phyloP scores from a whole-genome alignment of 495 filamentous ascomycete species.

The Bacidia rubella region DNA sequence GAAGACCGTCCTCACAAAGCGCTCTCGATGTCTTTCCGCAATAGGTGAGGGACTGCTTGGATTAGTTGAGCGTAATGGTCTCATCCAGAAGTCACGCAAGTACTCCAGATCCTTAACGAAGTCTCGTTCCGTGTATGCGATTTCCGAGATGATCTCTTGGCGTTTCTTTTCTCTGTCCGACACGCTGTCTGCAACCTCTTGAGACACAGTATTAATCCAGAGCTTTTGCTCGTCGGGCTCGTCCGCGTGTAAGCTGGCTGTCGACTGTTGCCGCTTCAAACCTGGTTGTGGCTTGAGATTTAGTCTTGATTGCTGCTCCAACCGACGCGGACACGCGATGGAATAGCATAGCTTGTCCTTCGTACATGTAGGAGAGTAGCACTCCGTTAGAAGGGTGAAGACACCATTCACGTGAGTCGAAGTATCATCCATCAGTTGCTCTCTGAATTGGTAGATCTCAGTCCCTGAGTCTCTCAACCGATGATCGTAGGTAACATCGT shows the following conservation, averaged over 20 bases:
- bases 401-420: conserved; percentile 86
- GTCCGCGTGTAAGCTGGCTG: conserved; percentile 67
- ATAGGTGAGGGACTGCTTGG: conserved; percentile 65
- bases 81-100: conserved; percentile 96
- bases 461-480: conserved; percentile 75
- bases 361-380: conserved; percentile 96
- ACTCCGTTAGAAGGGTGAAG: conserved; percentile 90
- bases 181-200: conserved; percentile 82
- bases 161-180: conserved; percentile 89
- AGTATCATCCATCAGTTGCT: conserved; percentile 77
- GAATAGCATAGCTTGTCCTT: conserved; percentile 93
- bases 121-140: conserved; percentile 97
- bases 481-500: conserved; percentile 98
- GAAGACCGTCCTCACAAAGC: conserved; percentile 89
- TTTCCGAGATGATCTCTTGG: conserved; percentile 94
- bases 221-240: conserved; percentile 93
- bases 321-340: conserved; percentile 85
- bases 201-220: conserved; percentile 97
- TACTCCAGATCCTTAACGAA: conserved; percentile 99
- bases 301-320: conserved; percentile 88
- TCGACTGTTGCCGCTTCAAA: conserved; percentile 67
- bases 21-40: conserved; percentile 72
- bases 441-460: conserved; percentile 94
- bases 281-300: conserved; percentile 87
- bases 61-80: conserved; percentile 60